A percentile compares a stretch with the other conserved stretches of the same genome.
Conservation (phyloP, 2,329 filamentous ascomycete species). For the Cladophialophora chaetospira region DNA sequence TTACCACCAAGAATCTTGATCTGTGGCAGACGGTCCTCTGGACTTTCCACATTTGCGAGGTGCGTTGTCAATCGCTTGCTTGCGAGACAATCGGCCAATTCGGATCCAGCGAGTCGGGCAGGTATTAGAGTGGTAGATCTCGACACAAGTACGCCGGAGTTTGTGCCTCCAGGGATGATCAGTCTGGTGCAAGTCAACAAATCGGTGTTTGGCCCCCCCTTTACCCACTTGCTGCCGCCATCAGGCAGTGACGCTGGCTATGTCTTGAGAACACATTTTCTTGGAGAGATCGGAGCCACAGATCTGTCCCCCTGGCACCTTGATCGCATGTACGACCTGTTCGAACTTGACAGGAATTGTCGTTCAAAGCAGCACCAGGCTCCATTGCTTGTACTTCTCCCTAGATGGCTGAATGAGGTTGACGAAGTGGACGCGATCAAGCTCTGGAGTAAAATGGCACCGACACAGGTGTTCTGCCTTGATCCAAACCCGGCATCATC, state of each 20-base stretch:
- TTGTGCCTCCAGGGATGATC: slow-evolving; percentile 59
- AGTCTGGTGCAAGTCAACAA: slow-evolving; percentile 56
- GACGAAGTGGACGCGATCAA: slow-evolving; percentile 53
- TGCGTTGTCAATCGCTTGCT: slow-evolving; percentile 59
- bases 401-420: slow-evolving; percentile 58
- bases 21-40: slow-evolving; percentile 58
- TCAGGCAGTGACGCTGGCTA: slow-evolving; percentile 19
- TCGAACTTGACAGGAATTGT: slow-evolving; percentile 50
- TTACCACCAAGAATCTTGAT: slow-evolving; percentile 45
- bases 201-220: slow-evolving; percentile 59
- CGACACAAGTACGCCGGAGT: slow-evolving; percentile 62
- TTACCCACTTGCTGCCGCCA: slow-evolving; percentile 49
- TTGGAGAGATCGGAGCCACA: slow-evolving; percentile 56
- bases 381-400: slow-evolving; percentile 60
- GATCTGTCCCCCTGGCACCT: slow-evolving; percentile 61
- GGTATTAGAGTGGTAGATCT: slow-evolving; percentile 60
- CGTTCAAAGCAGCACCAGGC: slow-evolving; percentile 44
- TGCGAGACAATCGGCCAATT: slow-evolving; percentile 31
- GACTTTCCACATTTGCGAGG: slow-evolving; percentile 62
- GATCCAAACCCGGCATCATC: slow-evolving; percentile 51
- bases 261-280: slow-evolving; percentile 55
- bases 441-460: slow-evolving; percentile 48
- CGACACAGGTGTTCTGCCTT: slow-evolving; percentile 58
- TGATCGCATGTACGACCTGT: slow-evolving; percentile 54
- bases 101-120: slow-evolving; percentile 28